Percentiles rank a stretch among this genome's conserved stretches.
These are phyloP conservation scores for Cicer judaicum DNA, from an alignment of 306 rosid species.

Conservation along the genomic window DNA sequence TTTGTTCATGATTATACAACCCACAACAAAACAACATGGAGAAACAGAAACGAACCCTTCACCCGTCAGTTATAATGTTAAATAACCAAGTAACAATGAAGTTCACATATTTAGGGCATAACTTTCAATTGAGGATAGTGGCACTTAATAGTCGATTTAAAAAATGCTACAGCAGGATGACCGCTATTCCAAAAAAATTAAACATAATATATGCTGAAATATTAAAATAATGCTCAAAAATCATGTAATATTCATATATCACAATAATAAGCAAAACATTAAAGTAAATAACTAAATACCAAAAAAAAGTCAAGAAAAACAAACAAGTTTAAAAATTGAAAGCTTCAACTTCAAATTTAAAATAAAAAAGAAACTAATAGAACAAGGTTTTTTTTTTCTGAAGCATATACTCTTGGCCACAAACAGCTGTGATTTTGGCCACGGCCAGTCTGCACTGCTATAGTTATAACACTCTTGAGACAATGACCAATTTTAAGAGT, in stretches of 20 bases:
- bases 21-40: background rate
- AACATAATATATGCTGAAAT: background rate
- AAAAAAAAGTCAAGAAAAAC: conserved; percentile 4
- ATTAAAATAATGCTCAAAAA: background rate
- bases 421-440: background rate
- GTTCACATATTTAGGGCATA: background rate
- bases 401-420: background rate
- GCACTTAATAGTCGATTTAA: background rate
- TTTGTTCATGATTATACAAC: conserved; percentile 15
- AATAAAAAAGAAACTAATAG: background rate
- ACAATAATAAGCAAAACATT: background rate
- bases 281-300: background rate
- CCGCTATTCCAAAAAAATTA: background rate
- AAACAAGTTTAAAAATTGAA: background rate
- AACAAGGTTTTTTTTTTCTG: background rate
- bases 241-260: background rate
- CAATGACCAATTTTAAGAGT: background rate
- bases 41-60: background rate
- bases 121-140: background rate
- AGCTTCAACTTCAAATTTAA: background rate
- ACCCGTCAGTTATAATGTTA: background rate
- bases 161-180: background rate
- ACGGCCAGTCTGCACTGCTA: background rate
- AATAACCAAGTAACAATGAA: conserved; percentile 22
- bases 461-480: background rate